phyloP scores from a whole-genome alignment of 306 rosid genomes.

The Prosopis cineraria region DNA sequence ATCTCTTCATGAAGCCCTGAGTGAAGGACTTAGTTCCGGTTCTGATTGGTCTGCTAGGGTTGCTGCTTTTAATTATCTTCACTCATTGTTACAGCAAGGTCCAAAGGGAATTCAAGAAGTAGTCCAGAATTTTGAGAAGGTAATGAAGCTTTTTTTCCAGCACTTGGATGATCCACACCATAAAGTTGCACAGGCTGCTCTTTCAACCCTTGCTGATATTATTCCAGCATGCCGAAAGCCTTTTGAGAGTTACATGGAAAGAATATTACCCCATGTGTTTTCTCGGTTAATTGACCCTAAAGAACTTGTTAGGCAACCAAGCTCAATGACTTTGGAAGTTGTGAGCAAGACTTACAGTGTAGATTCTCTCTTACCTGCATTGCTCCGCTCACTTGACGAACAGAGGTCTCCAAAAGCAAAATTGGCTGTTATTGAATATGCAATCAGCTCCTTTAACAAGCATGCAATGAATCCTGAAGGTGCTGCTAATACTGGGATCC shows the following conservation, averaged over 20 bases:
- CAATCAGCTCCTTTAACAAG: slow-evolving; percentile 86
- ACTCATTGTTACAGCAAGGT: slow-evolving; percentile 92
- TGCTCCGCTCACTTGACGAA: slow-evolving; percentile 97
- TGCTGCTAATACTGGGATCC: slow-evolving; percentile 82
- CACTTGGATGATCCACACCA: slow-evolving; percentile 99
- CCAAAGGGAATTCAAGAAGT: slow-evolving; percentile 92
- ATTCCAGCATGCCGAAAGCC: slow-evolving; percentile 94
- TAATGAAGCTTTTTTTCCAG: slow-evolving; percentile 97
- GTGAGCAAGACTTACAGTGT: slow-evolving; percentile 82
- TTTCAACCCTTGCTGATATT: slow-evolving; percentile 90
- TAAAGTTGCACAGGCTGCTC: slow-evolving; percentile 99
- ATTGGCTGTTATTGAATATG: slow-evolving; percentile 94
- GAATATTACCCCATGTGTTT: slow-evolving; percentile 95
- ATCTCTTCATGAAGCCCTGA: slow-evolving; percentile 91
- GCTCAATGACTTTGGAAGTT: slow-evolving; percentile 85
- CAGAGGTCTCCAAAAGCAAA: slow-evolving; percentile 99
- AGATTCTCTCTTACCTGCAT: slow-evolving; percentile 95
- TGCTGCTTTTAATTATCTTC: slow-evolving; percentile 92
- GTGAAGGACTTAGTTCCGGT: slow-evolving; percentile 89
- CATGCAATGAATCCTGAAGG: slow-evolving; percentile 87
- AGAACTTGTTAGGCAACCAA: slow-evolving; percentile 92
- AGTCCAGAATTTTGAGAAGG: slow-evolving; percentile 92
- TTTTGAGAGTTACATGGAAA: slow-evolving; percentile 96
- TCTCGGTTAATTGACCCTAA: slow-evolving; percentile 98
- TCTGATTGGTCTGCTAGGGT: slow-evolving; percentile 99